phyloP scores from a whole-genome alignment of 2,329 filamentous ascomycete genomes.

The Plectosphaerella sp. region DNA sequence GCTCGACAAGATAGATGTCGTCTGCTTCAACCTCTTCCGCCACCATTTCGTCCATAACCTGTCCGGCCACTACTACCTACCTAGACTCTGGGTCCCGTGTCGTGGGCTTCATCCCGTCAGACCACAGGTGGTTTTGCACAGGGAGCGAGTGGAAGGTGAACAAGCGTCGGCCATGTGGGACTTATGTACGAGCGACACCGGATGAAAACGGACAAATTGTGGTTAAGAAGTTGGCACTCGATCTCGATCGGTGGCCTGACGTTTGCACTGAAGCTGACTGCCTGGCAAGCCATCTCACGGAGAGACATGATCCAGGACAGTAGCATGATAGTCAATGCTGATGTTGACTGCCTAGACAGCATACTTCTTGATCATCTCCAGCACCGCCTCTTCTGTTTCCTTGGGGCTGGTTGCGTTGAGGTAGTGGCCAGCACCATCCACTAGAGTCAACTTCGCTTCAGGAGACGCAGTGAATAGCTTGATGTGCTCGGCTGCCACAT shows the following conservation, averaged over 20 bases:
- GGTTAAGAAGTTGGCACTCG: background rate
- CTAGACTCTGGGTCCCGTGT: slow-evolving; percentile 17
- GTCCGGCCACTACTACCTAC: slow-evolving; percentile 11
- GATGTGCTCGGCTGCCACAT: slow-evolving; percentile 41
- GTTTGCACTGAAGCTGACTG: background rate
- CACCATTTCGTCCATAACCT: slow-evolving; percentile 12
- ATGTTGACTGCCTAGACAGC: slow-evolving; percentile 4
- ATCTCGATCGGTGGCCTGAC: background rate
- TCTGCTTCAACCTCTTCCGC: slow-evolving; percentile 16
- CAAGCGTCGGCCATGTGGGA: background rate
- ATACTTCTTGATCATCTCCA: slow-evolving; percentile 35
- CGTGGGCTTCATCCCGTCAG: background rate
- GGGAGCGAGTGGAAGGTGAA: background rate
- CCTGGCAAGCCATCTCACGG: background rate
- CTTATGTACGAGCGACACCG: background rate
- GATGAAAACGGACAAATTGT: background rate
- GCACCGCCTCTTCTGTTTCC: slow-evolving; percentile 38
- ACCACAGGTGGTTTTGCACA: background rate
- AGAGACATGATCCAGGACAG: too few species aligned
- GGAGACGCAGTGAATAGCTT: slow-evolving; percentile 42
- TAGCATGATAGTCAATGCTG: background rate
- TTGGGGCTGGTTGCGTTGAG: slow-evolving; percentile 43
- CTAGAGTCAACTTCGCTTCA: slow-evolving; percentile 35
- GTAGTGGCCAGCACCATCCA: slow-evolving; percentile 44
- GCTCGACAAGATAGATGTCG: slow-evolving; percentile 6